Evolutionary conservation across 306 rosid species (phyloP).

Genomic region (Citrullus amarus): DNA sequence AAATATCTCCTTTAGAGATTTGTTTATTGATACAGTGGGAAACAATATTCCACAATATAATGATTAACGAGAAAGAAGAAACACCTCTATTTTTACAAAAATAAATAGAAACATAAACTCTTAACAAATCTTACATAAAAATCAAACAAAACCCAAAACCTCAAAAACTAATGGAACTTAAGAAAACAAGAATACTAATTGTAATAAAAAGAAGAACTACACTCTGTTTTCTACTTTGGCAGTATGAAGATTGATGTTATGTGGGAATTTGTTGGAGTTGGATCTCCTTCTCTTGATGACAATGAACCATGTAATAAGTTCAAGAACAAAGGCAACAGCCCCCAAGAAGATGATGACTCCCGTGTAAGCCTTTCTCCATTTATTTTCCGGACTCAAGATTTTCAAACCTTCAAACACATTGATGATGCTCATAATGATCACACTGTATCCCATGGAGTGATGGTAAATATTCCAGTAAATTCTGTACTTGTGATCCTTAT

Average conservation of each 20-base stretch:
- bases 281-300: constrained; percentile 10
- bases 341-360: constrained; percentile 9
- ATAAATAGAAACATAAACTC: too few species aligned
- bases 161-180: background rate
- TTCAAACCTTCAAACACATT: constrained; percentile 10
- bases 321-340: background rate
- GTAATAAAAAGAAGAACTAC: background rate
- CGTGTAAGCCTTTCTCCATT: constrained; percentile 7
- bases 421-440: constrained; percentile 10
- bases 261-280: constrained; percentile 5
- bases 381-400: background rate
- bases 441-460: constrained; percentile 6
- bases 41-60: too few species aligned
- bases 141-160: background rate
- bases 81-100: too few species aligned
- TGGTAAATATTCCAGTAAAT: constrained; percentile 15
- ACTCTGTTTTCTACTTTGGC: constrained; percentile 3
- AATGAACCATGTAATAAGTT: constrained; percentile 6
- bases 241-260: background rate
- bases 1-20: too few species aligned
- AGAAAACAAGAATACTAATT: too few species aligned
- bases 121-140: too few species aligned
- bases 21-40: too few species aligned
- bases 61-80: too few species aligned
- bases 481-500: constrained; percentile 14